phyloP scores from a whole-genome alignment of 139 green algal genomes.

The Trebouxia sp. region DNA sequence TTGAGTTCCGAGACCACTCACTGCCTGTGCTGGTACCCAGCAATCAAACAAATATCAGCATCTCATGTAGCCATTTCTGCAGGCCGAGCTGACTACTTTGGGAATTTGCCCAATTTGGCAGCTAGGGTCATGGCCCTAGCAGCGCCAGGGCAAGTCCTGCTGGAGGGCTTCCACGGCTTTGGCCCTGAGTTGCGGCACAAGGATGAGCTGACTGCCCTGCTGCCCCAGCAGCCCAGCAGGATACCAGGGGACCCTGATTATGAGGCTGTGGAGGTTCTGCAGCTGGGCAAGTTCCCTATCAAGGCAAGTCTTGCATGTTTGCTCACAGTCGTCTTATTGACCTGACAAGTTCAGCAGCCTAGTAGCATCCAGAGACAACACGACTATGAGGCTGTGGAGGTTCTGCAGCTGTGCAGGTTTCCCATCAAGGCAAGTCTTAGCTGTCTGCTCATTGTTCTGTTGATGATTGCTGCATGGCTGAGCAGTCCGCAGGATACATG shows the following conservation, averaged over 20 bases:
- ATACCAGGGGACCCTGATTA: neutral
- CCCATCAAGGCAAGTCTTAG: conserved; percentile 47
- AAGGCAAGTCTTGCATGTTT: conserved; percentile 39
- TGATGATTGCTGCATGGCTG: neutral
- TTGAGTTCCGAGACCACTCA: too few relatives aligned
- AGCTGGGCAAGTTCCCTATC: conserved; percentile 53
- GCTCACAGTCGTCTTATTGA: neutral
- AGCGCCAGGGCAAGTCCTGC: conserved; percentile 69
- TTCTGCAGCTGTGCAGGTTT: conserved; percentile 50
- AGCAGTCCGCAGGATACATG: neutral
- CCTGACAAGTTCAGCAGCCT: neutral
- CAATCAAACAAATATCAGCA: neutral
- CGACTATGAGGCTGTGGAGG: conserved; percentile 31
- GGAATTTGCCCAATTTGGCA: conserved; percentile 75
- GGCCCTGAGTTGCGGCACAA: conserved; percentile 4
- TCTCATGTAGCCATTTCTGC: conserved; percentile 1
- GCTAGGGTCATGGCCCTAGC: conserved; percentile 71
- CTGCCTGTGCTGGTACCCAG: too few relatives aligned
- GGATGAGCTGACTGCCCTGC: conserved; percentile 33
- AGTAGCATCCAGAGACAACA: neutral
- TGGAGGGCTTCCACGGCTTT: conserved; percentile 45
- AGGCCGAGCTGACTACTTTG: conserved; percentile 84
- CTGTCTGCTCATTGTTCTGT: neutral
- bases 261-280: conserved; percentile 38
- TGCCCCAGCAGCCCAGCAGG: conserved; percentile 20